Conservation (phyloP, 2,329 filamentous ascomycete species). For the Aschersonia sp. region DNA sequence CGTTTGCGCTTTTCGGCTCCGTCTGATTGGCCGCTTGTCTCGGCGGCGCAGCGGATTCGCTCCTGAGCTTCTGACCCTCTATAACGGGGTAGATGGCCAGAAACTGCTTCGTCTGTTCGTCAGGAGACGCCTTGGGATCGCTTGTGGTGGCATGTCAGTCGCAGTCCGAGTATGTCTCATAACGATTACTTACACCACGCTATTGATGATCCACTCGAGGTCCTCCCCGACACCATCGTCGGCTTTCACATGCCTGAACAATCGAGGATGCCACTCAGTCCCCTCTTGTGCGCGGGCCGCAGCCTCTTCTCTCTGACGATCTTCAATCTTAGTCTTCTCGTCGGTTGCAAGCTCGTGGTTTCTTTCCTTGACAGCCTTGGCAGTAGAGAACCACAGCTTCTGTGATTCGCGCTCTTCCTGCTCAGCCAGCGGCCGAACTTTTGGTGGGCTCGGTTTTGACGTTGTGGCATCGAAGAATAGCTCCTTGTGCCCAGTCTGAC, state of each 20-base stretch:
- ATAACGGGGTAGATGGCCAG: slow-evolving; percentile 76
- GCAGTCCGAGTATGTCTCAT: neutral
- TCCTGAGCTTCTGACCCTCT: slow-evolving; percentile 51
- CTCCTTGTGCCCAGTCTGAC: slow-evolving; percentile 77
- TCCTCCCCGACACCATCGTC: slow-evolving; percentile 78
- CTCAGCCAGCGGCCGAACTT: slow-evolving; percentile 64
- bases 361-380: slow-evolving; percentile 64
- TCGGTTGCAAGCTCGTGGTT: slow-evolving; percentile 86
- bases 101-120: slow-evolving; percentile 68
- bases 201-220: slow-evolving; percentile 89
- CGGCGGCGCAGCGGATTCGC: slow-evolving; percentile 42
- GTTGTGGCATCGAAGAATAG: slow-evolving; percentile 77
- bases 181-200: slow-evolving; percentile 51
- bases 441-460: slow-evolving; percentile 62
- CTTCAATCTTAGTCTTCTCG: slow-evolving; percentile 93
- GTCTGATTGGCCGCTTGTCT: slow-evolving; percentile 4
- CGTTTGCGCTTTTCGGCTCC: slow-evolving; percentile 6
- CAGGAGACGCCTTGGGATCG: slow-evolving; percentile 34
- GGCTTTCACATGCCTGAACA: slow-evolving; percentile 65
- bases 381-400: slow-evolving; percentile 70
- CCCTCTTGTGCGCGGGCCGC: slow-evolving; percentile 64
- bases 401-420: slow-evolving; percentile 88
- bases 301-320: slow-evolving; percentile 80
- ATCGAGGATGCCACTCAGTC: slow-evolving; percentile 73
- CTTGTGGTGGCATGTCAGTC: slow-evolving; percentile 11